Evolutionary conservation across 164 flowering plant genomes (phyloP), one percentile per base, ranked within the genome.

Genomic region (Santalum album): DNA sequence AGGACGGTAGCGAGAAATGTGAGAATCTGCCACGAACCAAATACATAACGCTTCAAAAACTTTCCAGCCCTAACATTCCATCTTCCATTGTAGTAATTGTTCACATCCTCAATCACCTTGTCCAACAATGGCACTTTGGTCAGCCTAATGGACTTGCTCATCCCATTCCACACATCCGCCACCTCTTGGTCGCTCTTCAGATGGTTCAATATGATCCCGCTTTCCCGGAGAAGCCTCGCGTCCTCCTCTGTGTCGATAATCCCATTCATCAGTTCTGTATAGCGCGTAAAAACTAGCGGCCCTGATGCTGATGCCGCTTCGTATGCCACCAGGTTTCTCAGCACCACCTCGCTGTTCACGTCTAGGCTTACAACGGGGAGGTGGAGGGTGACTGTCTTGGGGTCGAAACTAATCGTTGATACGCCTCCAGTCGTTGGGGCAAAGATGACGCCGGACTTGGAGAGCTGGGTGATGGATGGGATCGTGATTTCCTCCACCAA

Each of bases 401-500:
- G 23, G 25, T 46, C 50, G 25, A 46, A 46, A 7, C 1, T 19
- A 3, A 19, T 14, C 0, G 50, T 23, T 9, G 25, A 20, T 10
- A 46, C 14, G 25, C 50, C 50, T 3, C 50, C 50, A 3, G 5
- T 0, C 6, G 25, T 23, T 10, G 21, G 12, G 9, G 25, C 25
- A 16, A 46, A 46, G 25, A 21, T 3, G 15, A 46, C 23, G 10
- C 50, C 50, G 1, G 22, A 46, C 50, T 23, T 46, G 10, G 23
- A 12, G 22, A 46, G 25, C 50, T 46, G 15, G 15, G 12, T n/a
- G 15, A 46, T n/a, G 0, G 78, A 70, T 5, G 86, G 86, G 56
- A 81, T 74, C 12, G 68, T 19, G 48, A 78, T 75, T 45, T 80
- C 82, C 54, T 80, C 86, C 1, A 69, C 54, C 20, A 63, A 17